A percentile compares a stretch with the other conserved stretches of the same genome.
Evolutionary conservation across 176 grass and related monocot species (phyloP).

Genomic region (Aegilops longissima): DNA sequence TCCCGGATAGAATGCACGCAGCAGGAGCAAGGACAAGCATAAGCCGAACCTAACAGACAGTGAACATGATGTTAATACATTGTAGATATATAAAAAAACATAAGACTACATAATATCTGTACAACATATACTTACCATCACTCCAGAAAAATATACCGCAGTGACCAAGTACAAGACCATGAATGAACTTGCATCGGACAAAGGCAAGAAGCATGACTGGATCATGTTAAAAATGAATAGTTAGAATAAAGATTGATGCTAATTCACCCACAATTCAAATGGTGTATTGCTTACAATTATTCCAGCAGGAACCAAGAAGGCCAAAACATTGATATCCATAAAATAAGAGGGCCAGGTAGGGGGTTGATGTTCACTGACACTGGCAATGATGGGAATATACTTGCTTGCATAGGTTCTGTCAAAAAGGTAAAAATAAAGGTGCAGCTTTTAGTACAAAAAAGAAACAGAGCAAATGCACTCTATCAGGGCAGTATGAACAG

Average conservation of each 20-base stretch:
- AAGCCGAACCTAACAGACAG: constrained; percentile 78
- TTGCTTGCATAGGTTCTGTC: constrained; percentile 99
- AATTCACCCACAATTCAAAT: constrained; percentile 17
- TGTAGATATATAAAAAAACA: background rate
- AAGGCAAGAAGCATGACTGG: constrained; percentile 96
- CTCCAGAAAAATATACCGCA: constrained; percentile 99
- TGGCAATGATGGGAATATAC: constrained; percentile 99
- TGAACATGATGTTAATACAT: constrained; percentile 22
- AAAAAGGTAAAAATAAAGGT: constrained; percentile 12
- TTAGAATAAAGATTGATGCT: constrained; percentile 23
- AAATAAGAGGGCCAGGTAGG: constrained; percentile 99
- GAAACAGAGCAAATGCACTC: constrained; percentile 6
- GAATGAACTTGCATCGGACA: constrained; percentile 98
- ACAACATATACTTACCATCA: constrained; percentile 72
- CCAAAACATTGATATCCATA: constrained; percentile 98
- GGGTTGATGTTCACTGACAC: constrained; percentile 99
- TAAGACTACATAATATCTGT: background rate
- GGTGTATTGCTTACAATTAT: constrained; percentile 76
- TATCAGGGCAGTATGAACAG: background rate
- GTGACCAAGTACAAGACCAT: constrained; percentile 93
- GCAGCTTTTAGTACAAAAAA: constrained; percentile 1
- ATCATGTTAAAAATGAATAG: constrained; percentile 12
- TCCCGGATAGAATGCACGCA: constrained; percentile 95
- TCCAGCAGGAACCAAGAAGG: constrained; percentile 96
- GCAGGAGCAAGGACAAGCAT: constrained; percentile 99